Evolutionary conservation across 2,329 filamentous ascomycete genomes (phyloP).

Genomic region (Corniculantispora saksenae): DNA sequence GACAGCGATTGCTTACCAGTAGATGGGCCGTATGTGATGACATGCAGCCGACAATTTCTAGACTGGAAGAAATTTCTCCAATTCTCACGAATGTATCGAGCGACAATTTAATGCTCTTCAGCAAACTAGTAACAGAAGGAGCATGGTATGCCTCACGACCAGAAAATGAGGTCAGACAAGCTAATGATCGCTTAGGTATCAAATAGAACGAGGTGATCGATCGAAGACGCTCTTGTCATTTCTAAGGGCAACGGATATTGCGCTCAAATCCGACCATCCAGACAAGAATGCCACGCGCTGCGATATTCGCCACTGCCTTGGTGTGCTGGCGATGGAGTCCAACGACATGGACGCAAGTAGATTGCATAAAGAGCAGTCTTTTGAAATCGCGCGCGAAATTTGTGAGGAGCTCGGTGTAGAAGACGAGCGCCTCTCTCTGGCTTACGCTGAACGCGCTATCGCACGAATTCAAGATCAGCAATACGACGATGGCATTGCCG

Average conservation of each 20-base stretch:
- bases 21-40: constrained; percentile 13
- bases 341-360: constrained; percentile 20
- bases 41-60: background rate
- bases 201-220: constrained; percentile 18
- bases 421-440: constrained; percentile 20
- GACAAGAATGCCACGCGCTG: constrained; percentile 15
- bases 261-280: constrained; percentile 6
- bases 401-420: constrained; percentile 14
- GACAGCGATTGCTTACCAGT: background rate
- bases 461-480: constrained; percentile 18
- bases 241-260: constrained; percentile 11
- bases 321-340: constrained; percentile 21
- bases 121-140: background rate
- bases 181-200: constrained; percentile 7
- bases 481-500: constrained; percentile 16
- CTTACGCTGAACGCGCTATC: constrained; percentile 21
- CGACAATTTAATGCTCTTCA: background rate
- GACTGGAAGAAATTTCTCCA: constrained; percentile 11
- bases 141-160: background rate
- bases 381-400: constrained; percentile 13
- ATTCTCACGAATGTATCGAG: background rate
- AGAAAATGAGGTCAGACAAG: too few species aligned
- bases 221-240: constrained; percentile 12
- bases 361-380: constrained; percentile 16
- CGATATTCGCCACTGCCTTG: constrained; percentile 20